These are phyloP conservation scores for Diatrype stigma DNA, from an alignment of 2,329 filamentous ascomycete genomes.

Conservation along the genomic window DNA sequence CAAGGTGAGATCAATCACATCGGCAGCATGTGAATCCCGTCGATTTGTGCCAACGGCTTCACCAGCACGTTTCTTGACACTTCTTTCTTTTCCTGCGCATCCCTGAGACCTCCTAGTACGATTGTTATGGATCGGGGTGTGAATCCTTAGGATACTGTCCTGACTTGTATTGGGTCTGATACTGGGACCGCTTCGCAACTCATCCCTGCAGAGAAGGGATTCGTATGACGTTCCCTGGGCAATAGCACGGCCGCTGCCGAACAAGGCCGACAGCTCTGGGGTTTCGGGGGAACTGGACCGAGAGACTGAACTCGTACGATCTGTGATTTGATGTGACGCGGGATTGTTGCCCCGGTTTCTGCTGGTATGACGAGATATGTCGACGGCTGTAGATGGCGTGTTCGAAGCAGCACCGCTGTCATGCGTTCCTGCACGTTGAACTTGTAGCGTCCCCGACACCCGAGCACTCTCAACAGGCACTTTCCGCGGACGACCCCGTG, in stretches of 20 bases:
- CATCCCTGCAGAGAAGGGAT: no score
- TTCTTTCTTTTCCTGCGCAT: no score
- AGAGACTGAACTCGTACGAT: neutral
- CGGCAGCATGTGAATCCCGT: neutral
- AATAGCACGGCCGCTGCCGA: neutral
- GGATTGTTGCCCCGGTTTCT: no score
- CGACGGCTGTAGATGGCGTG: neutral
- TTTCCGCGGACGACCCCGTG: neutral
- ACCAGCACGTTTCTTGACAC: no score
- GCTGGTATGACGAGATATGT: neutral
- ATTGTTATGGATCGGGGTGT: neutral
- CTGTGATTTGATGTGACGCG: neutral
- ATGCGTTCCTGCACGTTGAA: neutral
- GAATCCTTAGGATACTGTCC: neutral
- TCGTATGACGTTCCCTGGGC: neutral
- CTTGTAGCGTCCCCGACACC: neutral
- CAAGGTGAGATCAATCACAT: neutral
- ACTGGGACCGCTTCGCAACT: no score
- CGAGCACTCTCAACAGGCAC: neutral
- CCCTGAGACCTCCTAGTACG: no score
- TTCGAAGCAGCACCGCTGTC: neutral
- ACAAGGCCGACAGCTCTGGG: neutral
- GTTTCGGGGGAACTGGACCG: neutral
- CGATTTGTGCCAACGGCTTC: neutral
- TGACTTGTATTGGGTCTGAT: neutral